Base-by-base conservation (phyloP, 495 filamentous ascomycete genomes). In the Choiromyces venosus region DNA sequence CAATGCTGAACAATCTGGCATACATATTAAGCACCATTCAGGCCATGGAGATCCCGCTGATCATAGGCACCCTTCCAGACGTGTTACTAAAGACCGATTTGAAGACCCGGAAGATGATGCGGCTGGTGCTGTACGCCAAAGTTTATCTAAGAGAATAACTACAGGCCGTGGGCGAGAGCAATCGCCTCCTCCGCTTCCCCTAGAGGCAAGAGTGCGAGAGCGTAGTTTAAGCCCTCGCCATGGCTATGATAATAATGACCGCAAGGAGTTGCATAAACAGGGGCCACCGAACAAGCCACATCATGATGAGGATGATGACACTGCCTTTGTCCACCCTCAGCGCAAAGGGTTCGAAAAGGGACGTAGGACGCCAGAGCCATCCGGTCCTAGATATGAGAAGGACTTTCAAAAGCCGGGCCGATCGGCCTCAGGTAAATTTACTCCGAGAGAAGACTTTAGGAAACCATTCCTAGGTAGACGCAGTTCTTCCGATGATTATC, bases 131-230 rank as follows among this genome's bases (percentile, higher is more conserved):
- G 74, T 80, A 25, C 78, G 78, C 36, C 78, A 77, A 52, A 73
- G 70, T 61, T 72, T 80, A 65, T 80, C 78, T 10, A 79, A 76
- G 66, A 79, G 78, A 71, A 73, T 80, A 61, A 77, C 78, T 52
- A 71, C 78, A 52, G 71, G 73, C 21, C 78, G 78, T 44, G 77
- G 72, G 29, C 78, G 77, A 25, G 74, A 80, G 37, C 46, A 69
- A 70, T 78, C 78, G 9, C 78, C 78, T 25, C 75, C 69, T 19
- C 74, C 74, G 39, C 75, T 77, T 67, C 25, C 52, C 52, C 66
- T 77, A n/a, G 75, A 77, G 61, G 72, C 66, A 42, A 74, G 75
- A 35, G 76, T 77, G 37, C 75, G 75, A 70, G 76, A 77, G 66
- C 74, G 66, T 25, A 77, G 75, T 44, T 70, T 74, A 56, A 36